Evolutionary conservation across 225 moss, liverwort and hornwort genomes (phyloP).

Genomic region (Straminergon stramineum): DNA sequence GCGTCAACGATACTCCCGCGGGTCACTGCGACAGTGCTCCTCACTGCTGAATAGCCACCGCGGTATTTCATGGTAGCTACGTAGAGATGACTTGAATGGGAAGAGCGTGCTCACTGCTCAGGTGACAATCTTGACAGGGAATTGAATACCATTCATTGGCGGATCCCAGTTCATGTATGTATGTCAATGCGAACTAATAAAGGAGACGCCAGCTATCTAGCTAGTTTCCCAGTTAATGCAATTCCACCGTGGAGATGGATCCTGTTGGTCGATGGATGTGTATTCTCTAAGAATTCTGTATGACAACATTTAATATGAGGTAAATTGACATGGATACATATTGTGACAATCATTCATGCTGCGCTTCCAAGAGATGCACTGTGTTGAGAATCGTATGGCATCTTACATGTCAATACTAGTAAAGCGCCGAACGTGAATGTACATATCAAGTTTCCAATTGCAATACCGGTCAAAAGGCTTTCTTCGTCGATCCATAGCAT

Average conservation of each 20-base stretch:
- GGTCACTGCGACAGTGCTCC: not conserved
- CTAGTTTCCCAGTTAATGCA: not conserved
- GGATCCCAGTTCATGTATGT: not conserved
- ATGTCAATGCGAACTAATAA: not conserved
- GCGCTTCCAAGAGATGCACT: too few relatives aligned
- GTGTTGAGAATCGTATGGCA: not conserved
- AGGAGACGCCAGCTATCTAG: not conserved
- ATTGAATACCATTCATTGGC: not conserved
- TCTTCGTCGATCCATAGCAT: not conserved
- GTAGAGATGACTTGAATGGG: not conserved
- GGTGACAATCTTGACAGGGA: not conserved
- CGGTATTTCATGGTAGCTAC: not conserved
- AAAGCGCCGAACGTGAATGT: not conserved
- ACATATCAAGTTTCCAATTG: too few relatives aligned
- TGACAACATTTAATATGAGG: not conserved
- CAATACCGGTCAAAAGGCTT: not conserved
- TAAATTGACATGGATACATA: not conserved
- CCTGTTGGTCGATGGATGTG: not conserved
- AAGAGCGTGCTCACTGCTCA: not conserved
- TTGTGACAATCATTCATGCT: too few relatives aligned
- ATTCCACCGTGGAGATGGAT: not conserved
- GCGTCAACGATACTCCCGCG: not conserved
- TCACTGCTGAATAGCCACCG: not conserved
- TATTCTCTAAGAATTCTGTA: not conserved
- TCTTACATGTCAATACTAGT: not conserved